Conservation (phyloP, 805 yeast genomes). For the Metschnikowia corniflorae region DNA sequence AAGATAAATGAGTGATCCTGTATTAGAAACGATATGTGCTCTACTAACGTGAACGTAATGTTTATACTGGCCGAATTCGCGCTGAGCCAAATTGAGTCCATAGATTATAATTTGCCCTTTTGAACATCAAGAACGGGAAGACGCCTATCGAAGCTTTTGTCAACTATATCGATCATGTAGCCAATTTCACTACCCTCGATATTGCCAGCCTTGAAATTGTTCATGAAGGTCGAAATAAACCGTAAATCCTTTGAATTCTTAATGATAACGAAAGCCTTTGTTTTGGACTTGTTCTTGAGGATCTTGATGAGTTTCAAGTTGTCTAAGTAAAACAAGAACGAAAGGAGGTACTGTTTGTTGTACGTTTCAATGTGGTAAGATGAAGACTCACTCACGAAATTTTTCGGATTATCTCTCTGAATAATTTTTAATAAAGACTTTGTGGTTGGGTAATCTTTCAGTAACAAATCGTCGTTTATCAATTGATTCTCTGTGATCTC, state of each 20-base stretch:
- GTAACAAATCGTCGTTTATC: constrained; percentile 22
- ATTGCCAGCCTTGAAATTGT: constrained; percentile 15
- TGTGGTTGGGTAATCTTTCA: constrained; percentile 19
- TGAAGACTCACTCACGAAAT: constrained; percentile 15
- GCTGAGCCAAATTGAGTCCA: no score
- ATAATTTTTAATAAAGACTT: constrained; percentile 16
- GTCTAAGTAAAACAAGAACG: constrained; percentile 37
- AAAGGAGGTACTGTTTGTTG: constrained; percentile 41
- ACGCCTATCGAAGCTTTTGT: constrained; percentile 24
- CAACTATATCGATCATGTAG: constrained; percentile 34
- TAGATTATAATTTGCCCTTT: no score
- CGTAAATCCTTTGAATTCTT: constrained; percentile 27
- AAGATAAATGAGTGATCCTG: no score
- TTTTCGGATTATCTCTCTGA: constrained; percentile 16
- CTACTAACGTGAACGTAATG: no score
- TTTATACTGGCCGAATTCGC: no score
- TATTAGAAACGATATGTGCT: no score
- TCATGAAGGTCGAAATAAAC: constrained; percentile 23
- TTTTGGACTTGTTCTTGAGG: constrained; percentile 40
- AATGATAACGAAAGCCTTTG: constrained; percentile 37
- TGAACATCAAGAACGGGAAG: constrained; percentile 1
- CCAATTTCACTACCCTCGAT: constrained; percentile 21
- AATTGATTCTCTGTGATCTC: constrained; percentile 23
- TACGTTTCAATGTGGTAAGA: constrained; percentile 29
- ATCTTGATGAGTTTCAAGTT: constrained; percentile 33